These are phyloP conservation scores for Suhomyces wounanorum DNA, from an alignment of 1,139 yeast species.

Conservation along the genomic window DNA sequence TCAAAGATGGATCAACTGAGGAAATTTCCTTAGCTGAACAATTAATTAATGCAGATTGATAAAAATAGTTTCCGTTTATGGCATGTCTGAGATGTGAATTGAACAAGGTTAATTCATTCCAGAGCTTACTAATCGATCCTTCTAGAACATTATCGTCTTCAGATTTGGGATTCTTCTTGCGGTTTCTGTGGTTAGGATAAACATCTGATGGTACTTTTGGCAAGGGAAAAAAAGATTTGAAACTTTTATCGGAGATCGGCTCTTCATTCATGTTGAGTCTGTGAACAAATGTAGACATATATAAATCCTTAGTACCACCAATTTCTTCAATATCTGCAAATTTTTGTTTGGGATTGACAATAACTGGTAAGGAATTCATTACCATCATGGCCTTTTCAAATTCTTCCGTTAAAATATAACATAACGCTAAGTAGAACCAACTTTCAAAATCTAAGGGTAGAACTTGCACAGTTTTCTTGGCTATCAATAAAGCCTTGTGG, in stretches of 20 bases:
- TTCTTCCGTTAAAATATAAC: slow-evolving; percentile 35
- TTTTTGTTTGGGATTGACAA: slow-evolving; percentile 16
- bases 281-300: slow-evolving; percentile 28
- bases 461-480: slow-evolving; percentile 34
- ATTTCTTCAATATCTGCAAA: slow-evolving; percentile 24
- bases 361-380: slow-evolving; percentile 40
- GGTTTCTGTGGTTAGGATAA: slow-evolving; percentile 5
- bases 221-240: slow-evolving; percentile 35
- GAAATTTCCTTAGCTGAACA: slow-evolving; percentile 38
- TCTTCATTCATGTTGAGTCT: slow-evolving; percentile 26
- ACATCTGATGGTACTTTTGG: slow-evolving; percentile 21
- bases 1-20: slow-evolving; percentile 37
- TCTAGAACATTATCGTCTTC: slow-evolving; percentile 12
- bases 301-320: slow-evolving; percentile 36
- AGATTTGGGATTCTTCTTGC: slow-evolving; percentile 1
- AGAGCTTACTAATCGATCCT: slow-evolving; percentile 35
- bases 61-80: slow-evolving; percentile 35
- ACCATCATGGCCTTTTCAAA: slow-evolving; percentile 35
- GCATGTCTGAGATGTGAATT: slow-evolving; percentile 41
- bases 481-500: slow-evolving; percentile 31
- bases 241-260: slow-evolving; percentile 34
- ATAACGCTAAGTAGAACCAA: slow-evolving; percentile 40
- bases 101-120: slow-evolving; percentile 36
- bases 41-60: slow-evolving; percentile 39
- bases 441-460: slow-evolving; percentile 47